phyloP scores from a whole-genome alignment of 2,329 filamentous ascomycete genomes.

The Colletotrichum phormii region DNA sequence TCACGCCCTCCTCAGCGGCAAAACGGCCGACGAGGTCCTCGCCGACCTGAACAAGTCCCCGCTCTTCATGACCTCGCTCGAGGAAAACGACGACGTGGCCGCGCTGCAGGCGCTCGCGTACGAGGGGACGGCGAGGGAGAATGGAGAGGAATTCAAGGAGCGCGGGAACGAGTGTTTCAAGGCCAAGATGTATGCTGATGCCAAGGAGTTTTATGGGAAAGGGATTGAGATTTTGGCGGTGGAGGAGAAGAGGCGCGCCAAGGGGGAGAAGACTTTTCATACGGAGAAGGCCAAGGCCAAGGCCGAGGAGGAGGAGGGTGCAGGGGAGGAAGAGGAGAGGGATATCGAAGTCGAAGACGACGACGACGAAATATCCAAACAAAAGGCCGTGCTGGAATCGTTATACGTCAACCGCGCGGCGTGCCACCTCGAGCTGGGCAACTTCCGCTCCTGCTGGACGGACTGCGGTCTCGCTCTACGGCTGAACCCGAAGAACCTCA shows the following conservation, averaged over 20 bases:
- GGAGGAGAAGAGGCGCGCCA: constrained; percentile 68
- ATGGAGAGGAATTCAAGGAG: constrained; percentile 86
- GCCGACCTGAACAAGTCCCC: constrained; percentile 73
- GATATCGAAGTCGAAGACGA: constrained; percentile 61
- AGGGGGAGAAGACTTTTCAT: constrained; percentile 43
- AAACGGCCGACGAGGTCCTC: constrained; percentile 66
- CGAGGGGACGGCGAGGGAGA: constrained; percentile 88
- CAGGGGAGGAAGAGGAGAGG: constrained; percentile 41
- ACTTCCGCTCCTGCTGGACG: constrained; percentile 86
- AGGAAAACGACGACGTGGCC: constrained; percentile 86
- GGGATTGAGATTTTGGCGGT: constrained; percentile 78
- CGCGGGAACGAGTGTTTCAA: constrained; percentile 92
- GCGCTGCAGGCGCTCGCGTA: constrained; percentile 92
- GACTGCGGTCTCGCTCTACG: constrained; percentile 86
- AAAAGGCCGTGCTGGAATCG: constrained; percentile 76
- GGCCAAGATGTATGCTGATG: constrained; percentile 80
- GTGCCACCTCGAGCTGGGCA: constrained; percentile 88
- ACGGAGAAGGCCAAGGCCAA: constrained; percentile 45
- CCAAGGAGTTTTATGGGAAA: constrained; percentile 91
- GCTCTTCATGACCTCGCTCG: constrained; percentile 95
- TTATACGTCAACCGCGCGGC: constrained; percentile 89
- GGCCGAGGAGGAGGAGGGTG: constrained; percentile 39
- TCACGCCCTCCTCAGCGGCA: constrained; percentile 49
- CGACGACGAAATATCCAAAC: constrained; percentile 69
- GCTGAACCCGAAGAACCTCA: constrained; percentile 84